These are phyloP conservation scores for Backusella tarrabulga DNA, from an alignment of 192 early-diverging fungal species.

Conservation along the genomic window DNA sequence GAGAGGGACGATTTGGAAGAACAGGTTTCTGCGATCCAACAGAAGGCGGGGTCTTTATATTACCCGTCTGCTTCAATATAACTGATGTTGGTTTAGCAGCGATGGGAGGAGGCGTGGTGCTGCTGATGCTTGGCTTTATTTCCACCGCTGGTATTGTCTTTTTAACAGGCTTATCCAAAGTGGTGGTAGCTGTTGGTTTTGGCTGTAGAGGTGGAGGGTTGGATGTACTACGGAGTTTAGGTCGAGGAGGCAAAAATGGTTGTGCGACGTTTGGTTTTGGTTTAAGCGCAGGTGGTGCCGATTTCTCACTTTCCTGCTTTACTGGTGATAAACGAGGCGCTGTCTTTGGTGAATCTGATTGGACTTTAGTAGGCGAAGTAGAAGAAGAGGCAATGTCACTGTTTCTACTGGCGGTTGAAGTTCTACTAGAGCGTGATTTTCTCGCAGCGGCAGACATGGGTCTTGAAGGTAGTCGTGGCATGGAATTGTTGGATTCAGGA, in stretches of 20 bases:
- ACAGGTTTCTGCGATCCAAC: background rate
- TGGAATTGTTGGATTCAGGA: constrained; percentile 16
- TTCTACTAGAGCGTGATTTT: constrained; percentile 5
- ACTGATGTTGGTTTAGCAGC: background rate
- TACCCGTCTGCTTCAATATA: background rate
- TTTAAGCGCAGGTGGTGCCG: constrained; percentile 11
- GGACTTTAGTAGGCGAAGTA: background rate
- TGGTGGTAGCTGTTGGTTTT: background rate
- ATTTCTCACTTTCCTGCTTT: background rate
- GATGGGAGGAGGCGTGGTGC: background rate
- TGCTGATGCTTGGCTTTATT: background rate
- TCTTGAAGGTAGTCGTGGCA: constrained; percentile 23
- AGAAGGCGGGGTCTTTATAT: background rate
- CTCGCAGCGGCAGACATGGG: constrained; percentile 17
- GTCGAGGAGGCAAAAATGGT: constrained; percentile 7
- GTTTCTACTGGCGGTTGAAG: too few species aligned
- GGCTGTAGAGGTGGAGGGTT: constrained; percentile 5
- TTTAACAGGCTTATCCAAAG: background rate
- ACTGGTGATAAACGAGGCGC: background rate
- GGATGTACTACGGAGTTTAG: constrained; percentile 10
- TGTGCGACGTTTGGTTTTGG: background rate
- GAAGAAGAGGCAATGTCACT: background rate
- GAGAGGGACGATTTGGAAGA: background rate
- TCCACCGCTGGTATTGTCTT: background rate
- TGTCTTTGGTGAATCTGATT: background rate